A percentile compares a stretch with the other conserved stretches of the same genome.
Conservation (phyloP, 2,329 filamentous ascomycete genomes). For the Phaeosphaeria sp. region DNA sequence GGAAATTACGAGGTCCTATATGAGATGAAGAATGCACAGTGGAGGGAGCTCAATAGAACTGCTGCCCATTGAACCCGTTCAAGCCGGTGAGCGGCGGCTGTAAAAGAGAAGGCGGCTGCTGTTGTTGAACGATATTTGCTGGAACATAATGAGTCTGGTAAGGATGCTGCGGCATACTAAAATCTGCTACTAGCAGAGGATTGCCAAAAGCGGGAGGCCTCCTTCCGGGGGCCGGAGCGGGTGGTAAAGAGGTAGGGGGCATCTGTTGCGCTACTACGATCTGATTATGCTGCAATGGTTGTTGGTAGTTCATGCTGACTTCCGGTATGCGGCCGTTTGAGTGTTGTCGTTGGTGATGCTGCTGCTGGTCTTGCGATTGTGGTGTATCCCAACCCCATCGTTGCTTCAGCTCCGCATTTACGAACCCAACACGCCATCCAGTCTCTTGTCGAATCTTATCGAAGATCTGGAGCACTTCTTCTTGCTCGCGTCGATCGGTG, state of each 20-base stretch:
- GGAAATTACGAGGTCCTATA: not conserved
- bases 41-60: constrained; percentile 21
- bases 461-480: constrained; percentile 80
- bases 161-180: constrained; percentile 77
- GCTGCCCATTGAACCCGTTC: constrained; percentile 27
- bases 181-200: constrained; percentile 75
- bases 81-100: constrained; percentile 26
- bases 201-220: constrained; percentile 66
- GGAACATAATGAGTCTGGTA: constrained; percentile 83
- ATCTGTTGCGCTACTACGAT: constrained; percentile 26
- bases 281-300: constrained; percentile 16
- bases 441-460: constrained; percentile 76
- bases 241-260: constrained; percentile 20
- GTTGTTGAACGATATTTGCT: constrained; percentile 60
- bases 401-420: constrained; percentile 75
- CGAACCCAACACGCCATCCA: constrained; percentile 76
- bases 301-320: constrained; percentile 16
- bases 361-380: constrained; percentile 47
- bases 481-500: constrained; percentile 72
- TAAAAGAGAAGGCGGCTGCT: constrained; percentile 26
- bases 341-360: constrained; percentile 28
- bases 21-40: not conserved
- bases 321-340: constrained; percentile 22
- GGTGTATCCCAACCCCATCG: constrained; percentile 74
- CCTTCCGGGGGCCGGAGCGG: constrained; percentile 25